Evolutionary conservation across 140 eudicot species (phyloP).

Genomic region (Cichorium intybus): DNA sequence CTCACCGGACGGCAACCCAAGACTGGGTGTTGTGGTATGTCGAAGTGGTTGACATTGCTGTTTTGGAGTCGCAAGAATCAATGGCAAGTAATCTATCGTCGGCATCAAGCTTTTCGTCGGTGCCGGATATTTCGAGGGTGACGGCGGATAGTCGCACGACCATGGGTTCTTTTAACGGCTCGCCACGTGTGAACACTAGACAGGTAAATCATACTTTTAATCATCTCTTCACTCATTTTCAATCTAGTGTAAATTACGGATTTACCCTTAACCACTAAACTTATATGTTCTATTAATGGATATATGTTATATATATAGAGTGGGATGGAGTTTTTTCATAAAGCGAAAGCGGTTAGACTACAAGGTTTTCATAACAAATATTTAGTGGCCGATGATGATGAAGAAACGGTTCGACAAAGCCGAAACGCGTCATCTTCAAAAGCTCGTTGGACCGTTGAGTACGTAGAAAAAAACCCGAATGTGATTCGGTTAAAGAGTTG

Average conservation of each 20-base stretch:
- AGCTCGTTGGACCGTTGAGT: slow-evolving; percentile 81
- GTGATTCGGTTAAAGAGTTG: slow-evolving; percentile 63
- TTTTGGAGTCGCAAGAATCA: slow-evolving; percentile 37
- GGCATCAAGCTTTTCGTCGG: slow-evolving; percentile 36
- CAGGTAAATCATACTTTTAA: slow-evolving; percentile 24
- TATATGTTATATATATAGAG: slow-evolving; percentile 11
- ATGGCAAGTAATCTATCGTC: slow-evolving; percentile 30
- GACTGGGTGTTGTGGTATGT: slow-evolving; percentile 85
- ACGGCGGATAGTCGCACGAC: background rate
- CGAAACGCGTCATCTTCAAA: slow-evolving; percentile 46
- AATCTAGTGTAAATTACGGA: background rate
- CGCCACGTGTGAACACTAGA: slow-evolving; percentile 30
- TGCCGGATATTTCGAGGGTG: slow-evolving; percentile 23
- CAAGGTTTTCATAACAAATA: slow-evolving; percentile 53
- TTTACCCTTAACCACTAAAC: background rate
- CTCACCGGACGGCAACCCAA: slow-evolving; percentile 60
- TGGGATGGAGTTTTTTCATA: slow-evolving; percentile 55
- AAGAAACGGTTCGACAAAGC: slow-evolving; percentile 61
- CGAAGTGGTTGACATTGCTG: slow-evolving; percentile 48
- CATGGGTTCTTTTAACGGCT: background rate
- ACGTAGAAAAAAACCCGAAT: slow-evolving; percentile 35
- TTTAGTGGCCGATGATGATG: slow-evolving; percentile 54
- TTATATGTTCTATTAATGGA: too few relatives aligned
- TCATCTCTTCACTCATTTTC: background rate
- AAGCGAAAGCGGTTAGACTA: slow-evolving; percentile 56